Conservation (phyloP, 805 yeast species). For the Ogataea polymorpha region DNA sequence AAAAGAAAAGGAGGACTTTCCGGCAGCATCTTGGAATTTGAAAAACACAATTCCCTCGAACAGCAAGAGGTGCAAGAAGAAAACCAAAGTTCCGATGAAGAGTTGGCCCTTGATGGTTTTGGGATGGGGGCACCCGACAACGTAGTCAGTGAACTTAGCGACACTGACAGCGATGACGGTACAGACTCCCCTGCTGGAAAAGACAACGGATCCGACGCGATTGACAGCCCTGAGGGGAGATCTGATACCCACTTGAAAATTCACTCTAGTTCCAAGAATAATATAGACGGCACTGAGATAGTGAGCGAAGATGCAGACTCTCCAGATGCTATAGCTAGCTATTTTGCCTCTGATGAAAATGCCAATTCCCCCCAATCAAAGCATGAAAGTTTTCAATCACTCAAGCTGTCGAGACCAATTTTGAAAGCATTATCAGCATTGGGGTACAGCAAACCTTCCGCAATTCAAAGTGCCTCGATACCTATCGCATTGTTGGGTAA, state of each 20-base stretch:
- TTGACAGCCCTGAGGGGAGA: no score
- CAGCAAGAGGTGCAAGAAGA: no score
- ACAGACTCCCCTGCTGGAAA: no score
- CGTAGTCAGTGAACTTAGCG: constrained; percentile 28
- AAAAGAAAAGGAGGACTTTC: constrained; percentile 74
- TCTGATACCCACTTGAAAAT: no score
- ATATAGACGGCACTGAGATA: not conserved
- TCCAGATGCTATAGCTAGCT: constrained; percentile 78
- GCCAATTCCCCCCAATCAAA: constrained; percentile 8
- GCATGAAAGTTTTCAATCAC: constrained; percentile 67
- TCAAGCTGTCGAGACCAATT: constrained; percentile 86
- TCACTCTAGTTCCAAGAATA: no score
- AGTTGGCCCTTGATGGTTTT: constrained; percentile 41
- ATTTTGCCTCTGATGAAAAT: constrained; percentile 62
- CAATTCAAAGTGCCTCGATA: constrained; percentile 89
- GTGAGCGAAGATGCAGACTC: constrained; percentile 51
- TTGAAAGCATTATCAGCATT: constrained; percentile 76
- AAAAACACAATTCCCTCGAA: no score
- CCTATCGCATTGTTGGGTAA: constrained; percentile 93
- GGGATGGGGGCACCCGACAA: constrained; percentile 38
- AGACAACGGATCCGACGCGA: no score
- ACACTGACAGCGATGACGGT: constrained; percentile 12
- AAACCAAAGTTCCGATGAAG: constrained; percentile 35
- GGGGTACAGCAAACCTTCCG: constrained; percentile 87
- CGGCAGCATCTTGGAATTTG: constrained; percentile 26